These are phyloP conservation scores for Yamadazyma takamatsuzukensis DNA, from an alignment of 805 yeast species.

Conservation along the genomic window DNA sequence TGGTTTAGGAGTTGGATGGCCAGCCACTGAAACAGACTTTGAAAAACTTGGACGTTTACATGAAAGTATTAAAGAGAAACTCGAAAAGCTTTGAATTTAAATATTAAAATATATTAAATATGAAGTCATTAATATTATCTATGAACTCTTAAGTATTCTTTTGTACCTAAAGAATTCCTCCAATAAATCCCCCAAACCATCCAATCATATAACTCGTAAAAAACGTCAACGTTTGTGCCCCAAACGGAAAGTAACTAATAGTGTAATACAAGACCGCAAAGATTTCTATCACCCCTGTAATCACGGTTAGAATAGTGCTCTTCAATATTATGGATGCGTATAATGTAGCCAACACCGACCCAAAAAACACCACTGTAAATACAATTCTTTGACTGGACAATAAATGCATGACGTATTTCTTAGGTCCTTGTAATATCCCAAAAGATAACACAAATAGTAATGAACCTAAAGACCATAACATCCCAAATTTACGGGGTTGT, in stretches of 20 bases:
- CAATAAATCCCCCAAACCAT: constrained; percentile 45
- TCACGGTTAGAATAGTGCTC: constrained; percentile 70
- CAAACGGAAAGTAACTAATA: constrained; percentile 92
- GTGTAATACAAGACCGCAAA: constrained; percentile 89
- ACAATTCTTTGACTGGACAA: constrained; percentile 72
- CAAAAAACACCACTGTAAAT: constrained; percentile 76
- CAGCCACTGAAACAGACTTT: constrained; percentile 76
- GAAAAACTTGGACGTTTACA: constrained; percentile 67
- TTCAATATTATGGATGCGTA: constrained; percentile 67
- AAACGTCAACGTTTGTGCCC: constrained; percentile 68
- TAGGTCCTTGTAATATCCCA: constrained; percentile 90
- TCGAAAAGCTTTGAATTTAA: constrained; percentile 13
- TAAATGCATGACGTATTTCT: constrained; percentile 71
- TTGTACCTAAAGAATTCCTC: constrained; percentile 27
- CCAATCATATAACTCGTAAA: constrained; percentile 43
- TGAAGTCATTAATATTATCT: background rate
- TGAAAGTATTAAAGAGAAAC: constrained; percentile 43
- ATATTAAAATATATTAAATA: constrained; percentile 2
- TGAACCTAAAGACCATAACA: constrained; percentile 89
- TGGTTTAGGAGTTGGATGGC: constrained; percentile 93
- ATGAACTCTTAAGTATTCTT: no score
- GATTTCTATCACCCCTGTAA: constrained; percentile 73
- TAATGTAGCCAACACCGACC: constrained; percentile 74
- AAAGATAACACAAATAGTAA: constrained; percentile 82
- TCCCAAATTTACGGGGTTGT: constrained; percentile 88